Evolutionary conservation across 805 yeast species (phyloP).

Genomic region (Teunomyces lycoperdinae): DNA sequence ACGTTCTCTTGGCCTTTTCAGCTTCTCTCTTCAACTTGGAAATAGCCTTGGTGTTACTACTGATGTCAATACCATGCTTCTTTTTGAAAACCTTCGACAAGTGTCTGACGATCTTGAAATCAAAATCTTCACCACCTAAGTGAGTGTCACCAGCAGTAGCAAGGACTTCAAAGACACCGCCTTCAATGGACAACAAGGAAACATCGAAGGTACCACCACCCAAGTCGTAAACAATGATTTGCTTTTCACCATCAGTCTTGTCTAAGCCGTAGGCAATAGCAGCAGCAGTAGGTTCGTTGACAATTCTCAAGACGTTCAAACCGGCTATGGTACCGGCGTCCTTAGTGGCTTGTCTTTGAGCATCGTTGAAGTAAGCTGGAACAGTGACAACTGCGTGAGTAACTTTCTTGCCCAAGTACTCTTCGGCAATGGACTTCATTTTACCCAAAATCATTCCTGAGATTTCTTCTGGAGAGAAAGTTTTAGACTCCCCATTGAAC

Average conservation of each 20-base stretch:
- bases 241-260: constrained; percentile 38
- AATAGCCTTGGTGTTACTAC: constrained; percentile 41
- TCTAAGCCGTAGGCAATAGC: constrained; percentile 33
- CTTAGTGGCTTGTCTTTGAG: constrained; percentile 92
- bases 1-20: constrained; percentile 49
- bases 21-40: constrained; percentile 48
- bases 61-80: constrained; percentile 43
- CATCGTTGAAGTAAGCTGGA: constrained; percentile 91
- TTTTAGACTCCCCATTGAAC: constrained; percentile 79
- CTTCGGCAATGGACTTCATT: constrained; percentile 83
- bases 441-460: constrained; percentile 89
- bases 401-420: constrained; percentile 66
- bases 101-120: constrained; percentile 43
- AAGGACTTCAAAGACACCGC: constrained; percentile 48
- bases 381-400: constrained; percentile 91
- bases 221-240: constrained; percentile 47
- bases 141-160: constrained; percentile 51
- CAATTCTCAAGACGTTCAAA: constrained; percentile 81
- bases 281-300: constrained; percentile 68
- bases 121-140: constrained; percentile 52
- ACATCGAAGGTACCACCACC: constrained; percentile 48
- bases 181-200: constrained; percentile 39
- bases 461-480: constrained; percentile 91
- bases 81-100: constrained; percentile 43
- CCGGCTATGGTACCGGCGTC: constrained; percentile 94